Evolutionary conservation across 352 stramenopile species (phyloP).

Genomic region (Thraustochytrium striatum): DNA sequence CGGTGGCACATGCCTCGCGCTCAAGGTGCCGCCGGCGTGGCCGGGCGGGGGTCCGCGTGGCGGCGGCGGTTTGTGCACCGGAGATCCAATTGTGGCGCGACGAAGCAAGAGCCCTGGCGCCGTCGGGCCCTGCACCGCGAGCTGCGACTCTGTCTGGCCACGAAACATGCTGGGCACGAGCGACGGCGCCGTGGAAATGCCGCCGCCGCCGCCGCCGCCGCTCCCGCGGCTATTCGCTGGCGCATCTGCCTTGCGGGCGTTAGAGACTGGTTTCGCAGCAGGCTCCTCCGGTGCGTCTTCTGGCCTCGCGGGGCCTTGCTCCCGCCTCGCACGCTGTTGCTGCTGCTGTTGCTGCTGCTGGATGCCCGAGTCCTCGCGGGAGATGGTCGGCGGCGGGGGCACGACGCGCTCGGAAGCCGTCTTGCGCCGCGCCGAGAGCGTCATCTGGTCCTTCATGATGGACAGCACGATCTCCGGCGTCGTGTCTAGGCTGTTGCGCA

Average conservation of each 20-base stretch:
- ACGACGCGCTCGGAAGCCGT: neutral
- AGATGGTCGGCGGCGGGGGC: neutral
- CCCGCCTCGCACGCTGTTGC: neutral
- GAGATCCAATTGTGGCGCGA: neutral
- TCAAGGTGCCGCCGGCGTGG: too few species aligned
- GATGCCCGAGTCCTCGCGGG: neutral
- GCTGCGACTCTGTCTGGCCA: too few species aligned
- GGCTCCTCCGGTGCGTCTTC: neutral
- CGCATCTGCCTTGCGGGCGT: too few species aligned
- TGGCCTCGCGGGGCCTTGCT: neutral
- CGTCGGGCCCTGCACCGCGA: too few species aligned
- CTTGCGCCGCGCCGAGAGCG: neutral
- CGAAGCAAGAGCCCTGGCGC: neutral
- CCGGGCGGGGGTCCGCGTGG: neutral
- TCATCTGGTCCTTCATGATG: constrained; percentile 33
- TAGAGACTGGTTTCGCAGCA: too few species aligned
- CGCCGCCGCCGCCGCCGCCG: too few species aligned
- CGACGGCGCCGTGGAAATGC: too few species aligned
- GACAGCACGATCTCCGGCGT: constrained; percentile 22
- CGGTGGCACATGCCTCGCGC: too few species aligned
- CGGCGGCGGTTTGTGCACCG: neutral
- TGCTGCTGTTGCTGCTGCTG: neutral
- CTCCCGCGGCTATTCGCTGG: too few species aligned
- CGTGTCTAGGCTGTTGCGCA: neutral
- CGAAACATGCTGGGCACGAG: too few species aligned